phyloP scores from a whole-genome alignment of 768 basidiomycete species.

The Tephrocybe sp. region DNA sequence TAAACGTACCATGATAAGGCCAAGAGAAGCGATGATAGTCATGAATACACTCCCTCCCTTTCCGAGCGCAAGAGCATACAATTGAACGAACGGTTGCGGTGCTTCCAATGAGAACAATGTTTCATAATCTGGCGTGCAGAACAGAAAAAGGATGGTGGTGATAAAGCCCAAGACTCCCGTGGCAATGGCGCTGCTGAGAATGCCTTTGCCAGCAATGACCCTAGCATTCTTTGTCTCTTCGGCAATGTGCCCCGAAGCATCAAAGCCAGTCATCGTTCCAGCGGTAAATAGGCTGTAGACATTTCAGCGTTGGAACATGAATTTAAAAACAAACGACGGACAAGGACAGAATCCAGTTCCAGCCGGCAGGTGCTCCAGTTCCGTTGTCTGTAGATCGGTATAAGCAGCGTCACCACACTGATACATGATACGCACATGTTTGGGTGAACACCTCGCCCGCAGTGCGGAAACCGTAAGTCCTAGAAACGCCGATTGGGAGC shows the following conservation, averaged over 20 bases:
- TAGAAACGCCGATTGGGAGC: slow-evolving; percentile 89
- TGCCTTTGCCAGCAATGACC: slow-evolving; percentile 79
- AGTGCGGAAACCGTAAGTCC: slow-evolving; percentile 85
- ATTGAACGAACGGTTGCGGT: slow-evolving; percentile 89
- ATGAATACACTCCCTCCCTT: slow-evolving; percentile 81
- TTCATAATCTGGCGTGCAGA: slow-evolving; percentile 80
- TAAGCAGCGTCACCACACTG: neutral
- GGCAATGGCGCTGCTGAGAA: slow-evolving; percentile 73
- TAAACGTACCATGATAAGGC: slow-evolving; percentile 73
- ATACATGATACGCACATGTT: slow-evolving; percentile 55
- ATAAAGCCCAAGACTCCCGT: slow-evolving; percentile 80
- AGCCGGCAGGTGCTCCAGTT: slow-evolving; percentile 80
- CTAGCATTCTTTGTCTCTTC: slow-evolving; percentile 90
- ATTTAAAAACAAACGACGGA: slow-evolving; percentile 26
- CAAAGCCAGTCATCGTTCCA: slow-evolving; percentile 88
- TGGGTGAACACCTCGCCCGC: slow-evolving; percentile 82
- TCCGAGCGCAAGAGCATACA: slow-evolving; percentile 84
- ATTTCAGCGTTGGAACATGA: neutral
- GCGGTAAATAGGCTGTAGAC: slow-evolving; percentile 75
- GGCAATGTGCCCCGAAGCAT: slow-evolving; percentile 85
- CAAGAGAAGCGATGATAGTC: slow-evolving; percentile 81
- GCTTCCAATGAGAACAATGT: slow-evolving; percentile 74
- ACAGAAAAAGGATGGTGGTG: slow-evolving; percentile 79
- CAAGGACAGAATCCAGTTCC: slow-evolving; percentile 94
- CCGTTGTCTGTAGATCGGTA: slow-evolving; percentile 65